A percentile compares a stretch with the other conserved stretches of the same genome.
Conservation (phyloP, 257 asterid genomes). For the Capsicum baccatum region DNA sequence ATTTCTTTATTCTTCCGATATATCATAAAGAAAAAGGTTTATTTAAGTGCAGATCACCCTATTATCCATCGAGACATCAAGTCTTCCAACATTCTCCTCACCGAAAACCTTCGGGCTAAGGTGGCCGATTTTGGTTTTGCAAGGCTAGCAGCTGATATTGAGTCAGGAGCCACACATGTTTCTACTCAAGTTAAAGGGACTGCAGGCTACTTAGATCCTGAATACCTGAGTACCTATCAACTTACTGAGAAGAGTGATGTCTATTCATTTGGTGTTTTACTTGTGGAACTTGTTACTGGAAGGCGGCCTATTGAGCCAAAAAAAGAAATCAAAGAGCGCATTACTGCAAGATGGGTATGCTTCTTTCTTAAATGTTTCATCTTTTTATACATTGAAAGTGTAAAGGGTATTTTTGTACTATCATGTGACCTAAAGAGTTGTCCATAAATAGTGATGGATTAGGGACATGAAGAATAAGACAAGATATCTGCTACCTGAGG, state of each 20-base stretch:
- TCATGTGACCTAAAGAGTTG: not conserved
- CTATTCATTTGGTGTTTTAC: conserved; percentile 85
- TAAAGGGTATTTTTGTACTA: not conserved
- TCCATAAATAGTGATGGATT: not conserved
- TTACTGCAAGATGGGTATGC: conserved; percentile 90
- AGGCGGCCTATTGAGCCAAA: conserved; percentile 90
- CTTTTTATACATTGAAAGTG: not conserved
- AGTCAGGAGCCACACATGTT: conserved; percentile 87
- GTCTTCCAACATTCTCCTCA: conserved; percentile 94
- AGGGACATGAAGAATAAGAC: not conserved
- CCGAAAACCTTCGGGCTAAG: conserved; percentile 86
- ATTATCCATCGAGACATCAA: conserved; percentile 96
- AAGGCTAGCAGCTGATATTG: conserved; percentile 71
- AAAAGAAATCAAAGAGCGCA: conserved; percentile 72
- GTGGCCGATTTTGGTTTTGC: conserved; percentile 99
- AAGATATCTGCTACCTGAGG: not conserved
- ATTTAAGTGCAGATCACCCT: conserved; percentile 75
- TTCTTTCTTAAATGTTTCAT: not conserved
- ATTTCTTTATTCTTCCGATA: not conserved
- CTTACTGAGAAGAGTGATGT: conserved; percentile 98
- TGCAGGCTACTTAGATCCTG: conserved; percentile 97
- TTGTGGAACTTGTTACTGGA: conserved; percentile 86
- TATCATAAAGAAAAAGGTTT: conserved; percentile 22
- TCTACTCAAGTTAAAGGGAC: conserved; percentile 98
- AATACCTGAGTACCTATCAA: conserved; percentile 84